Conservation (phyloP, 1,284 basidiomycete species). For the Papiliotrema flavescens region DNA sequence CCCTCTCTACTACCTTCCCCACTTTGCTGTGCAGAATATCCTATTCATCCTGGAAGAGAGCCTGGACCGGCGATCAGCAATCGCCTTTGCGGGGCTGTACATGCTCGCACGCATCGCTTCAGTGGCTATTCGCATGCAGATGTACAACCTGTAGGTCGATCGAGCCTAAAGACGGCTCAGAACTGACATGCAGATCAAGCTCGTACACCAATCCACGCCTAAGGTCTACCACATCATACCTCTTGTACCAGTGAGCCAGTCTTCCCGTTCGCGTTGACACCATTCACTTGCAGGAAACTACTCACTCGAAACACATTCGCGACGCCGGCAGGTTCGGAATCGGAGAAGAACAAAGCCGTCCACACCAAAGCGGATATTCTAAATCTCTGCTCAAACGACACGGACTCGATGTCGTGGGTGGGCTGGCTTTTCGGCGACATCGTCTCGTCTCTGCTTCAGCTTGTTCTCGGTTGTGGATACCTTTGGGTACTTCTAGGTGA, state of each 20-base stretch:
- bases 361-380: conserved; percentile 32
- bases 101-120: conserved; percentile 11
- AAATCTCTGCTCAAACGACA: conserved; percentile 31
- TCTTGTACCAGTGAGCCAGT: conserved; percentile 15
- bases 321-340: conserved; percentile 8
- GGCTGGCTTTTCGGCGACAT: conserved; percentile 17
- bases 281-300: conserved; percentile 18
- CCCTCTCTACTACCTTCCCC: conserved; percentile 1
- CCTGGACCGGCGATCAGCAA: no score
- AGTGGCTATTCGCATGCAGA: conserved; percentile 11
- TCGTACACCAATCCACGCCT: conserved; percentile 18
- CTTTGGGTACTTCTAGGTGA: conserved; percentile 73
- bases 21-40: no score
- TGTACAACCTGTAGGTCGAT: conserved; percentile 15
- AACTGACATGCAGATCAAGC: conserved; percentile 1
- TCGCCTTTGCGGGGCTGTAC: not conserved
- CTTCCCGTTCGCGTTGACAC: not conserved
- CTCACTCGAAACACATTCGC: conserved; percentile 28
- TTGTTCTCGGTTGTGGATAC: conserved; percentile 69
- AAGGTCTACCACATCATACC: conserved; percentile 14
- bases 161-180: not conserved
- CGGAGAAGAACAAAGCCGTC: conserved; percentile 8
- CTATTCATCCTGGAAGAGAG: no score
- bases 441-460: conserved; percentile 73
- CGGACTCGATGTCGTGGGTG: conserved; percentile 13